Base-by-base conservation (phyloP, 1,284 basidiomycete species). In the Salmacisia buchloeana region DNA sequence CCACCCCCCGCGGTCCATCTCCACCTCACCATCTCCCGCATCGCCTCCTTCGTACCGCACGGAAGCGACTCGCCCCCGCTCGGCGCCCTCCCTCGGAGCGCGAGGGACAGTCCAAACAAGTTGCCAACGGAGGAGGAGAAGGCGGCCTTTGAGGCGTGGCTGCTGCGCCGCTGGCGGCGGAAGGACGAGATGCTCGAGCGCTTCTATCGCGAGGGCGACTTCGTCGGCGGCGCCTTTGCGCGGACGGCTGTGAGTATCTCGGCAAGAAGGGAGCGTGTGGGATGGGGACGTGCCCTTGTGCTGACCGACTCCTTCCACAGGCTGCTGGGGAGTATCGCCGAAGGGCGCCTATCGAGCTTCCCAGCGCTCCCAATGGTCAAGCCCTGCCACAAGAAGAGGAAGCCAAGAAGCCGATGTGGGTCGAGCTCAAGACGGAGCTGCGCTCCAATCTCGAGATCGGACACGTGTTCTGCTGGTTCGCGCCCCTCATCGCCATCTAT, bases 1-100 rank as follows among this genome's bases (percentile, higher is more conserved):
- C 85, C 93, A 0, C 93, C 94, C 1, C 94, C 94, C 0, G 82
- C 84, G 1, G 85, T 97, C 21, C 90, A 94, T 78, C 84, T 97
- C 71, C 94, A 75, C 45, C 58, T 69, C 34, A 68, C 64, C 12
- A 59, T 75, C 35, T 49, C 45, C n/a, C 31, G 41, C 7, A 18
- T 56, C 33, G 29, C 45, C 25, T 31, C 33, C 2, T 29, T 56
- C 23, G n/a, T 23, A 21, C n/a, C 61, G 3, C 15, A 27, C n/a
- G 38, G 41, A 9, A 25, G 13, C 45, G 61, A 69, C 56, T 25
- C 35, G 3, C 69, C 69, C 1, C 67, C 71, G 4, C 52, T 71
- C 25, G 68, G 68, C 12, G 35, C 39, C 0, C 62, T 70, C 39
- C 46, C 58, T 25, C 57, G 60, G n/a, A 58, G 68, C 25, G 63